Base-by-base conservation (phyloP, 2,329 filamentous ascomycete species). In the Fusarium citri region DNA sequence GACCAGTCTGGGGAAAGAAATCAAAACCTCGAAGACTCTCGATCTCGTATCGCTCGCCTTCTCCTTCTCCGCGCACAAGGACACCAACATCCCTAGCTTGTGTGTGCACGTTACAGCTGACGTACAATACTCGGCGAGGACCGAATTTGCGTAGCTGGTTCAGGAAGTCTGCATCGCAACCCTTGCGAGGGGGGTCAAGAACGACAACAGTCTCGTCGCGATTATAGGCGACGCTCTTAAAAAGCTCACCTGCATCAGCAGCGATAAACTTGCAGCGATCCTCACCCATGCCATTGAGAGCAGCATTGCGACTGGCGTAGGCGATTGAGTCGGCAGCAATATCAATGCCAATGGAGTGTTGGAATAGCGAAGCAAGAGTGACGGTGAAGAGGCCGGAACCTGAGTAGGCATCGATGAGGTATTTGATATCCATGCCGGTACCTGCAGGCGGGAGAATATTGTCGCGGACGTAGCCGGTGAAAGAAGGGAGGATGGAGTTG, bases 311-410 rank as follows among this genome's bases (percentile, higher is more conserved):
- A 51, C 89, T 88, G 5, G 96, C 96, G 49, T 87, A 95, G 42
- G 84, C 82, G 80, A 99, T 98, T 30, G 91, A 94, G 69, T 90
- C 86, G 26, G 87, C 84, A 48, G 93, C 90, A 68, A 99, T 94
- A 82, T 99, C 96, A 80, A 99, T 97, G 72, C 96, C 96, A 28
- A 94, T 90, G 67, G 90, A 93, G 67, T 91, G 90, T 56, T 94
- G 88, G 85, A 98, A 97, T 42, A 96, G 86, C 2, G 90, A 87
- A 2, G 94, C 93, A 15, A 98, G 90, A 7, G 94, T 96, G 78
- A 99, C 94, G 59, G 94, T 98, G 87, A 99, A 99, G 77, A 99
- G 92, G 46, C 96, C 96, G 1, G 93, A 97, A 78, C 96, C 96
- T 16, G 93, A 99, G 86, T 99, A 99, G 57, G 96, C 96, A 83